Conservation (phyloP, 176 grass and related monocot species). For the Typha latifolia region DNA sequence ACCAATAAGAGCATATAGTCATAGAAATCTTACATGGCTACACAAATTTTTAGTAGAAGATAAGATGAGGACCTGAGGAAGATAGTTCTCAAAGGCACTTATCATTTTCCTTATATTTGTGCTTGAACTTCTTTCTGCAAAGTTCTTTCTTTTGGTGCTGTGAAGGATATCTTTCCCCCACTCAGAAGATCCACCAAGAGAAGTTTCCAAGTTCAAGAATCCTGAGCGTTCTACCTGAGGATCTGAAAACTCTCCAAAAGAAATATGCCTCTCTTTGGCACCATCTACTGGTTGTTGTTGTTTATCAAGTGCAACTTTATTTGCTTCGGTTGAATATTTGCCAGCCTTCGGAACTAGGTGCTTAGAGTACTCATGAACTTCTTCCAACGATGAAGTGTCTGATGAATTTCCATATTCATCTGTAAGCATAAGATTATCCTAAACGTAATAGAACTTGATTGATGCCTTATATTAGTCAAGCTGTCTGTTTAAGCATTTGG, state of each 20-base stretch:
- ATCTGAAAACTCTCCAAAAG: background rate
- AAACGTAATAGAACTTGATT: no score
- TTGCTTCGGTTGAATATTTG: background rate
- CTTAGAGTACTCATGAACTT: slow-evolving; percentile 8
- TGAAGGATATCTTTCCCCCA: background rate
- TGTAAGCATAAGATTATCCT: background rate
- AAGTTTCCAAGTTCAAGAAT: slow-evolving; percentile 9
- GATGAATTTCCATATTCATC: background rate
- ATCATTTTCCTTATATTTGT: slow-evolving; percentile 38
- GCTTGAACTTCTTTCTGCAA: slow-evolving; percentile 11
- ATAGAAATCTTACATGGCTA: background rate
- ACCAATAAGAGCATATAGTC: background rate
- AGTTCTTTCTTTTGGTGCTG: slow-evolving; percentile 1
- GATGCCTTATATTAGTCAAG: no score
- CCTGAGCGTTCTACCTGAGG: background rate
- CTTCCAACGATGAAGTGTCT: slow-evolving; percentile 2
- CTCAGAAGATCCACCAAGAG: slow-evolving; percentile 6
- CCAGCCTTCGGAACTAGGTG: background rate
- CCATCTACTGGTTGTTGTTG: background rate
- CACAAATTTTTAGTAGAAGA: background rate
- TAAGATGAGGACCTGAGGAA: slow-evolving; percentile 20
- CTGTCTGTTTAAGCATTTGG: no score
- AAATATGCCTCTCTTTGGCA: slow-evolving; percentile 1
- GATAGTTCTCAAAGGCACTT: slow-evolving; percentile 27
- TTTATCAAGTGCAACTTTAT: background rate